Conservation (phyloP, 192 early-diverging fungal genomes). For the Thamnidium elegans region DNA sequence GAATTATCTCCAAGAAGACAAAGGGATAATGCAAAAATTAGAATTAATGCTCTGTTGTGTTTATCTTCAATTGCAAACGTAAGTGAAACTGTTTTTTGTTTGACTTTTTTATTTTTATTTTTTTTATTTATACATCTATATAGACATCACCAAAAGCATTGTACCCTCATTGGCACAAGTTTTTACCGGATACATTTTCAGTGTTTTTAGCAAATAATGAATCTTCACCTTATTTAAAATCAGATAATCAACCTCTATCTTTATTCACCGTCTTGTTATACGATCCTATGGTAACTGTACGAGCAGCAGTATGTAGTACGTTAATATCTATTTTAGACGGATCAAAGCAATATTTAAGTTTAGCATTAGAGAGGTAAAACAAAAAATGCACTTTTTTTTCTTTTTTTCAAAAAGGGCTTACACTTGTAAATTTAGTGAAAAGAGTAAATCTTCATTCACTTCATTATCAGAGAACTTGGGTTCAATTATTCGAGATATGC, state of each 20-base stretch:
- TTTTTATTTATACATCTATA: too few species aligned
- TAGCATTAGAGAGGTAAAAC: conserved; percentile 48
- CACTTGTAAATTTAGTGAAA: conserved; percentile 4
- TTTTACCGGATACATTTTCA: conserved; percentile 42
- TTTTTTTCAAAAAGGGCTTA: too few species aligned
- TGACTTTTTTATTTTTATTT: too few species aligned
- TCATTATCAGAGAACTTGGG: conserved; percentile 43
- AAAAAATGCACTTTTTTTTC: background rate
- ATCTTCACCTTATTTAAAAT: conserved; percentile 10
- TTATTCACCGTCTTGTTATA: conserved; percentile 45
- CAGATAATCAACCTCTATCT: conserved; percentile 38
- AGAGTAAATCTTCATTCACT: conserved; percentile 45
- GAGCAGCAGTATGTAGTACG: conserved; percentile 43
- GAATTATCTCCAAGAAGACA: conserved; percentile 16
- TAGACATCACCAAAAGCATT: conserved; percentile 44
- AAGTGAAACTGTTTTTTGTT: too few species aligned
- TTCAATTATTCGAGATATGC: conserved; percentile 36
- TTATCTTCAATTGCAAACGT: conserved; percentile 47
- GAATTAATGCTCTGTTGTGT: conserved; percentile 52
- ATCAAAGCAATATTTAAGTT: conserved; percentile 51
- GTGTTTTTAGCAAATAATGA: conserved; percentile 23
- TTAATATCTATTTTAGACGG: conserved; percentile 46
- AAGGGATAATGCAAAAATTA: conserved; percentile 48
- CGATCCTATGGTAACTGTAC: conserved; percentile 45
- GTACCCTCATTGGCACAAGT: conserved; percentile 54